Conservation (phyloP, 2,329 filamentous ascomycete genomes). For the Pyrenophora graminea region DNA sequence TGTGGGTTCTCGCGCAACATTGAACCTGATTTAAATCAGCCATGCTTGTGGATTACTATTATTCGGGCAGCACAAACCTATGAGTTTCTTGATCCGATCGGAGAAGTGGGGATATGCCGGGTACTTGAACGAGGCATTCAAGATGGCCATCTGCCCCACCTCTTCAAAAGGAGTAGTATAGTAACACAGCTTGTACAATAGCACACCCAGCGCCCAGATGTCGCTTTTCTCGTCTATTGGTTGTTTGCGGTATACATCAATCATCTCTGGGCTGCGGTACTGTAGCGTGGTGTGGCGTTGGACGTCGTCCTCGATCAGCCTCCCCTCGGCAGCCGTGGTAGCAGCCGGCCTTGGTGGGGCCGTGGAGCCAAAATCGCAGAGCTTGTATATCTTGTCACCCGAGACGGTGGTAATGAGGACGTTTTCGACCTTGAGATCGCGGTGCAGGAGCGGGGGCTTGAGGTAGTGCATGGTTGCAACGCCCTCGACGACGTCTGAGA, state of each 20-base stretch:
- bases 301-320: slow-evolving; percentile 93
- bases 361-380: slow-evolving; percentile 96
- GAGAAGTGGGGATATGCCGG: slow-evolving; percentile 89
- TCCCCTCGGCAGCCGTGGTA: slow-evolving; percentile 83
- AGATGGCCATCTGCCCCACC: slow-evolving; percentile 92
- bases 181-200: slow-evolving; percentile 98
- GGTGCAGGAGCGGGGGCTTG: slow-evolving; percentile 87
- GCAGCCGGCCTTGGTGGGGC: slow-evolving; percentile 83
- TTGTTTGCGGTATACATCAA: slow-evolving; percentile 94
- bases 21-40: slow-evolving; percentile 62
- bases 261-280: slow-evolving; percentile 97
- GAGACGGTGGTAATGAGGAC: slow-evolving; percentile 79
- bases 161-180: slow-evolving; percentile 99
- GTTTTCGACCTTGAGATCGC: slow-evolving; percentile 97
- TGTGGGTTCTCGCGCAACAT: slow-evolving; percentile 88
- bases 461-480: slow-evolving; percentile 99
- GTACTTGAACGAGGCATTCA: slow-evolving; percentile 94
- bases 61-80: slow-evolving; percentile 63
- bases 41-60: neutral
- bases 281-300: slow-evolving; percentile 97
- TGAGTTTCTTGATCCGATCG: slow-evolving; percentile 83
- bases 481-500: slow-evolving; percentile 92
- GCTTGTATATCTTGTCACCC: slow-evolving; percentile 79
- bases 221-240: slow-evolving; percentile 99
- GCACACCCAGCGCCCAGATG: slow-evolving; percentile 93